These are phyloP conservation scores for Olyra latifolia DNA, from an alignment of 176 grass and related monocot species.

Conservation along the genomic window DNA sequence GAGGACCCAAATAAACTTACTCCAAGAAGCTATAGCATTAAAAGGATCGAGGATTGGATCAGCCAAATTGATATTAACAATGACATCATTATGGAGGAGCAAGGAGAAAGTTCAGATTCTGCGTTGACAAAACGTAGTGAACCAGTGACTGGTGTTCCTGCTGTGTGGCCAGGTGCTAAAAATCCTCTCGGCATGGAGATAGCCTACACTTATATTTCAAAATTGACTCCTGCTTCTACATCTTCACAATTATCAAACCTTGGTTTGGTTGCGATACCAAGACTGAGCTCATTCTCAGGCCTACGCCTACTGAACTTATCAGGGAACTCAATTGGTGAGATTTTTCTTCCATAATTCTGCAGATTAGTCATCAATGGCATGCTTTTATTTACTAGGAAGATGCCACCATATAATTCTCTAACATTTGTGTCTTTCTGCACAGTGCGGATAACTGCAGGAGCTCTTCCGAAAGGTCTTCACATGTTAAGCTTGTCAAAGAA, in stretches of 20 bases:
- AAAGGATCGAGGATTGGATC: slow-evolving; percentile 89
- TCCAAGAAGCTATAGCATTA: slow-evolving; percentile 60
- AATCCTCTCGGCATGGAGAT: slow-evolving; percentile 76
- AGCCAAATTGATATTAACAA: slow-evolving; percentile 59
- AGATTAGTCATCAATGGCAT: neutral
- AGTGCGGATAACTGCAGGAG: slow-evolving; percentile 82
- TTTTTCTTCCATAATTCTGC: slow-evolving; percentile 15
- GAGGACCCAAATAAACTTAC: slow-evolving; percentile 37
- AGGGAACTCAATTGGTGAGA: slow-evolving; percentile 78
- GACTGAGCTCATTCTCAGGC: slow-evolving; percentile 67
- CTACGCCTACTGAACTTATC: slow-evolving; percentile 77
- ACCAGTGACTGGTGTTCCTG: slow-evolving; percentile 29
- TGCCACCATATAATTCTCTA: slow-evolving; percentile 9
- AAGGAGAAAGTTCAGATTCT: slow-evolving; percentile 52
- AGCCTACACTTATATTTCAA: slow-evolving; percentile 91
- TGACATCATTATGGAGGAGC: slow-evolving; percentile 47
- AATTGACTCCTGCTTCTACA: slow-evolving; percentile 70
- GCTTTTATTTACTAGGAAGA: slow-evolving; percentile 16
- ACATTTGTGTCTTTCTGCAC: slow-evolving; percentile 33
- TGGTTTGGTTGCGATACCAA: slow-evolving; percentile 70
- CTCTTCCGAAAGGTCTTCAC: slow-evolving; percentile 91
- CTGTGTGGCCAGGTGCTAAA: slow-evolving; percentile 52
- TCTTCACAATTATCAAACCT: slow-evolving; percentile 71
- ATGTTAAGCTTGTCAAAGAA: slow-evolving; percentile 95
- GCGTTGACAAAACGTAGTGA: slow-evolving; percentile 26